Evolutionary conservation across 495 filamentous ascomycete genomes (phyloP).

Genomic region (Talaromyces proteolyticus): DNA sequence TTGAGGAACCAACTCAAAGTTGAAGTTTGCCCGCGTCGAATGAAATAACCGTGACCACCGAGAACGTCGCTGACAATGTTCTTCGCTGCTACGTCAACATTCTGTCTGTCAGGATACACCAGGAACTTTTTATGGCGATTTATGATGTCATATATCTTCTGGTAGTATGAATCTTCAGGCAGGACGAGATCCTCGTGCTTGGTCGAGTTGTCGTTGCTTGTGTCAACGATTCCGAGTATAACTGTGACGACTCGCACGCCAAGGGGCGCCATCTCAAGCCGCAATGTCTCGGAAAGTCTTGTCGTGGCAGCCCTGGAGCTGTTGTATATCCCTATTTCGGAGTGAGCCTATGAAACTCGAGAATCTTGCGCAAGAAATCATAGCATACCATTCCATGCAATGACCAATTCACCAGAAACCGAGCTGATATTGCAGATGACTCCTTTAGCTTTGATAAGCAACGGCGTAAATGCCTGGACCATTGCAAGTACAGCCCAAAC

Average conservation of each 20-base stretch:
- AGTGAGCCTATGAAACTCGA: background rate
- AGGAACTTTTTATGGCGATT: conserved; percentile 3
- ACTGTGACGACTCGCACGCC: conserved; percentile 34
- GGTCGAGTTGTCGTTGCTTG: conserved; percentile 5
- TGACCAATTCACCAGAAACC: conserved; percentile 10
- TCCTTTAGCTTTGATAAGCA: conserved; percentile 30
- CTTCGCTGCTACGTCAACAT: background rate
- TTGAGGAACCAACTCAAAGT: background rate
- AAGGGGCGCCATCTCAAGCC: conserved; percentile 26
- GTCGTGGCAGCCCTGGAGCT: conserved; percentile 23
- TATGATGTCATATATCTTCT: background rate
- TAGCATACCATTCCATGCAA: conserved; percentile 18
- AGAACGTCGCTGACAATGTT: background rate
- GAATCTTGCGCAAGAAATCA: too few species aligned
- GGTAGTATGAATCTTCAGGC: conserved; percentile 7
- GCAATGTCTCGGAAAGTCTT: conserved; percentile 20
- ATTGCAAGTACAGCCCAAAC: conserved; percentile 27
- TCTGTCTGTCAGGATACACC: background rate
- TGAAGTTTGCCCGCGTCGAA: background rate
- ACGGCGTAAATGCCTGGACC: conserved; percentile 30
- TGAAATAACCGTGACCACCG: background rate
- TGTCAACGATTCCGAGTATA: conserved; percentile 11
- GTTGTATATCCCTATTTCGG: conserved; percentile 13
- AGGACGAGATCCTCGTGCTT: background rate
- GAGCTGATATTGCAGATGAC: conserved; percentile 21